A percentile compares a stretch with the other conserved stretches of the same genome.
Conservation (phyloP, 805 yeast species). For the Saccharomycopsis oosterbeekiorum region DNA sequence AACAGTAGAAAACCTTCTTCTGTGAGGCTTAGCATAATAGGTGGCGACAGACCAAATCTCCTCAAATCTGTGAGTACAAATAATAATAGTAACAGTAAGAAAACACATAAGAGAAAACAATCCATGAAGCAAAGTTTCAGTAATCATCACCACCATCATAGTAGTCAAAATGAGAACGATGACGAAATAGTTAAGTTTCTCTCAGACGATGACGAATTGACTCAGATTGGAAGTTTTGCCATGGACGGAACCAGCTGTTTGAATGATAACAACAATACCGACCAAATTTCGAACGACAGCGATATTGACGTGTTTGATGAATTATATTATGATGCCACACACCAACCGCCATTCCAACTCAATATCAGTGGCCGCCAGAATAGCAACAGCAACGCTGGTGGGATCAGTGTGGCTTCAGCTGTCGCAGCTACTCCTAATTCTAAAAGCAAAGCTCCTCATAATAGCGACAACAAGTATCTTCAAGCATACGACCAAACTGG, state of each 20-base stretch:
- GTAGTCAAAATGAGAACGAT: conserved; percentile 25
- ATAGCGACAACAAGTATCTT: conserved; percentile 19
- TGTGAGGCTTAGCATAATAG: not conserved
- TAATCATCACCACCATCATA: not conserved
- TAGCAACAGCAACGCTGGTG: conserved; percentile 6
- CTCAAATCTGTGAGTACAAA: not conserved
- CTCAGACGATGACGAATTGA: conserved; percentile 25
- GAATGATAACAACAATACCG: conserved; percentile 22
- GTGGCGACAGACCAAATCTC: not conserved
- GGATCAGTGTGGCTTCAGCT: not conserved
- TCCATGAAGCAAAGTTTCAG: not conserved
- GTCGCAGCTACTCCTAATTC: not conserved
- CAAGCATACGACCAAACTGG: conserved; percentile 30
- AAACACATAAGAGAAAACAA: not conserved
- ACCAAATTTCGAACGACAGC: conserved; percentile 23
- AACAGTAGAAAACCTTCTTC: not conserved
- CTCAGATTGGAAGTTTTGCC: conserved; percentile 17
- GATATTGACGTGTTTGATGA: conserved; percentile 18
- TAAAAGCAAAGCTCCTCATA: conserved; percentile 21
- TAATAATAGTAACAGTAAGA: not conserved
- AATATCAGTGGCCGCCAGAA: conserved; percentile 16
- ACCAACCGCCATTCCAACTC: conserved; percentile 19
- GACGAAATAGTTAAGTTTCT: conserved; percentile 26
- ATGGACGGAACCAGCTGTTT: conserved; percentile 23
- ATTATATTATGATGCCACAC: conserved; percentile 17